Percentiles rank a stretch among this genome's conserved stretches.
Conservation (phyloP, 2,329 filamentous ascomycete genomes). For the Verticillium klebahnii region DNA sequence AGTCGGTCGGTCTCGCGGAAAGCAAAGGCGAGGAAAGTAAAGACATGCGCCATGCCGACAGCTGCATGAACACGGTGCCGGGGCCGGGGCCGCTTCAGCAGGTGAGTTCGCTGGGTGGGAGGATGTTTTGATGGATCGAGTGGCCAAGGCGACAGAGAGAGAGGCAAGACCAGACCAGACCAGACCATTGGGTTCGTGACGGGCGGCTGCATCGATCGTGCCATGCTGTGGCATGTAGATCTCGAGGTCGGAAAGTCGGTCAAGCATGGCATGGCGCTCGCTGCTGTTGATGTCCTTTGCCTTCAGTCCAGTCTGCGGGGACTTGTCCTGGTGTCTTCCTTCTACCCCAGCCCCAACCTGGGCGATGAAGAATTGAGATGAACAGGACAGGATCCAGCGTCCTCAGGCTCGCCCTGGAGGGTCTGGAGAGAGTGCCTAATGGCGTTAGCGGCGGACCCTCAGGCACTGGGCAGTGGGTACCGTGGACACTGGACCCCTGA, state of each 20-base stretch:
- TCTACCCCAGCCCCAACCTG: not conserved
- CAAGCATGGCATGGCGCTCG: not conserved
- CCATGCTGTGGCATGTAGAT: not conserved
- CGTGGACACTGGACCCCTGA: not conserved
- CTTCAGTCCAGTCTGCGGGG: too few species aligned
- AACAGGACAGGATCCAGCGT: not conserved
- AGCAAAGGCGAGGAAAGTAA: not conserved
- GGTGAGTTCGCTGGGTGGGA: not conserved
- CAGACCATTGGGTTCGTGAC: not conserved
- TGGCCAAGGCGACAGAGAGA: not conserved
- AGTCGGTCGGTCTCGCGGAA: not conserved
- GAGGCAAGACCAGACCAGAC: too few species aligned
- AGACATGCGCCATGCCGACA: not conserved
- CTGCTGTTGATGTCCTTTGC: not conserved
- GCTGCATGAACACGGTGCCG: not conserved
- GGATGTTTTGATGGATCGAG: not conserved
- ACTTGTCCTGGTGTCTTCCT: too few species aligned
- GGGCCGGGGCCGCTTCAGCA: not conserved
- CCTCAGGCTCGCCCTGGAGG: not conserved
- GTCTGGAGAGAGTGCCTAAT: not conserved
- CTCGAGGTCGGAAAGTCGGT: not conserved
- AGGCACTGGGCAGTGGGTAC: not conserved
- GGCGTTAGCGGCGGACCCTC: not conserved
- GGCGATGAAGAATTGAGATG: not conserved
- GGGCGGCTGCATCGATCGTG: not conserved